A percentile compares a stretch with the other conserved stretches of the same genome.
phyloP scores from a whole-genome alignment of 768 basidiomycete genomes.

The Phallus indusiatus region DNA sequence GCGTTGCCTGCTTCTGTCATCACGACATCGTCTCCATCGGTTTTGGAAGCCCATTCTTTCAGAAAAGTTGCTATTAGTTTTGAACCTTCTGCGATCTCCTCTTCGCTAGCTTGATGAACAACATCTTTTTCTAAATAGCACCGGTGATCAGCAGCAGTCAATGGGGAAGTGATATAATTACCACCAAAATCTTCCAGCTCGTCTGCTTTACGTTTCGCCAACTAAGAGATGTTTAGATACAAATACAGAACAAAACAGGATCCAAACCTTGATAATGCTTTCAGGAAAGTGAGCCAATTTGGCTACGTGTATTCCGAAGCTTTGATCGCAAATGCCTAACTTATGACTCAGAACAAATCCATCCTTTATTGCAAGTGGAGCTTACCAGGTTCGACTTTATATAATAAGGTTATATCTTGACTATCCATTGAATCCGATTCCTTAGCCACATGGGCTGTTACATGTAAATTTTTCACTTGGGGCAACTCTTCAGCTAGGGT shows the following conservation, averaged over 20 bases:
- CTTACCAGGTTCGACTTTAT: conserved; percentile 71
- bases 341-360: background rate
- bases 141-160: conserved; percentile 14
- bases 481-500: conserved; percentile 76
- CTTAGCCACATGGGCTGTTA: conserved; percentile 80
- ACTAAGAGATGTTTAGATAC: conserved; percentile 29
- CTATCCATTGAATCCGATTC: conserved; percentile 34
- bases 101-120: conserved; percentile 37
- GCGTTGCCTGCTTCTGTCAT: conserved; percentile 37
- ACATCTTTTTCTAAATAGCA: conserved; percentile 21
- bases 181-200: conserved; percentile 80
- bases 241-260: background rate
- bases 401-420: conserved; percentile 73
- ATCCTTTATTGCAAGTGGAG: background rate
- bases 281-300: conserved; percentile 97
- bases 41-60: conserved; percentile 45
- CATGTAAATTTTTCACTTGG: conserved; percentile 91
- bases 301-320: conserved; percentile 97
- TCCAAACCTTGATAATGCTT: conserved; percentile 72
- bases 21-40: conserved; percentile 33
- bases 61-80: conserved; percentile 74
- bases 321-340: conserved; percentile 86
- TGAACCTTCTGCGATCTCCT: conserved; percentile 71
- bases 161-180: conserved; percentile 21
- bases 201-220: conserved; percentile 87